Base-by-base conservation (phyloP, 2,329 filamentous ascomycete species). In the Monosporascus ibericus region DNA sequence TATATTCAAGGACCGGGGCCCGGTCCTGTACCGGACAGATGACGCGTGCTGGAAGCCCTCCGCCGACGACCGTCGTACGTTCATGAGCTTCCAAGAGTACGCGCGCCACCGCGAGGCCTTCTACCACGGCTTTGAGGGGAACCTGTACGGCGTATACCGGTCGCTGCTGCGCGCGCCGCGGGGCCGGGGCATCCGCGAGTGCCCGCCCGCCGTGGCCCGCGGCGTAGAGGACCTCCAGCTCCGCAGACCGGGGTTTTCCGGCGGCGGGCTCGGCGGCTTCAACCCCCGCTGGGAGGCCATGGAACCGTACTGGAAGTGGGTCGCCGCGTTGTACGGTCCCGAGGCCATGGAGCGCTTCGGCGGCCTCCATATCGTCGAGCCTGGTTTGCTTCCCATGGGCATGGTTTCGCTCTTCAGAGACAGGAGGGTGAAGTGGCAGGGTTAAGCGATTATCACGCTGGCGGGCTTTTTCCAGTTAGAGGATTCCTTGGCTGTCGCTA, bases 241-340 rank as follows among this genome's bases (percentile, higher is more conserved):
- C 50, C 25, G 39, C 44, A 38, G 54, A 6, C 63, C 50, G 14
- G 27, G 8, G 27, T 27, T 27, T 27, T 9, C 27, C 27, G 27
- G 27, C 8, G 27, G 27, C 8, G 27, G 27, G 27, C 47, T 61
- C 40, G 56, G 56, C 18, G 44, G 57, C 5, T 65, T 56, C n/a
- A 51, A 57, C 38, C 55, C 57, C 15, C 30, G 53, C 24, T 75
- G 71, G 70, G 0, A 44, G 0, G 3, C 2, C 0, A 71, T 75
- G 68, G 64, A 68, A 15, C 61, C 68, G 4, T 79, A 79, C 51
- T 77, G 75, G 72, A 68, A 65, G 51, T 79, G 76, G 76, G 67
- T 78, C 8, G 62, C 71, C 17, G 68, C 70, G 55, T 64, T 76
- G 56, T 76, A 75, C 25, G 73, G 73, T 2, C 68, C 68, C 4